Conservation (phyloP, 345 rosid species). For the Hibiscus tridactylites region DNA sequence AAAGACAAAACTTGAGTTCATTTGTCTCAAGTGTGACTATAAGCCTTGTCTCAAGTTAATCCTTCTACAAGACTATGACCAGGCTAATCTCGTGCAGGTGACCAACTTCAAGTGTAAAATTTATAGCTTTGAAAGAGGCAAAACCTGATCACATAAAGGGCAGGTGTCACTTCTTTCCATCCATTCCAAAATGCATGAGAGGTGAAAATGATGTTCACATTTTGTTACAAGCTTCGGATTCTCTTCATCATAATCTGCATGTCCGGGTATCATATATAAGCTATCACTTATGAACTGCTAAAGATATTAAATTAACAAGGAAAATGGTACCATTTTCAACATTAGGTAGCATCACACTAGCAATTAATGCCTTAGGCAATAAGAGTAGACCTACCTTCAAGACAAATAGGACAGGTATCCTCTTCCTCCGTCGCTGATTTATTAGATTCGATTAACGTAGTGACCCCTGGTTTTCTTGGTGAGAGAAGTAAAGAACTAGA, state of each 20-base stretch:
- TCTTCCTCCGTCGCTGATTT: constrained; percentile 50
- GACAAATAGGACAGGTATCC: constrained; percentile 76
- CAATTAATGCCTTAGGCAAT: neutral
- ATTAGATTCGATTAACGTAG: constrained; percentile 26
- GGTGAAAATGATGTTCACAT: constrained; percentile 84
- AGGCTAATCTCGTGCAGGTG: neutral
- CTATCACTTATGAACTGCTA: constrained; percentile 8
- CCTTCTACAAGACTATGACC: neutral
- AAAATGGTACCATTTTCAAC: neutral
- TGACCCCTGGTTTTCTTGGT: constrained; percentile 38
- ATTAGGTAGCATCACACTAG: neutral
- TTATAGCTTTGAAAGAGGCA: constrained; percentile 1
- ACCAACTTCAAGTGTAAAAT: neutral
- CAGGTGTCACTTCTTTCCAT: constrained; percentile 84
- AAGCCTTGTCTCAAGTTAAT: neutral
- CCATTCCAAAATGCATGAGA: constrained; percentile 87
- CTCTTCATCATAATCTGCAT: constrained; percentile 71
- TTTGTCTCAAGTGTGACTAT: neutral
- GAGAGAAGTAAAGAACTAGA: constrained; percentile 27
- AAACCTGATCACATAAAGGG: constrained; percentile 87
- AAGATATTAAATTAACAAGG: neutral
- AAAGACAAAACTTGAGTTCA: neutral
- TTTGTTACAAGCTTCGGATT: constrained; percentile 73
- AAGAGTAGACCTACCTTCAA: constrained; percentile 18
- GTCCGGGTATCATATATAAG: neutral